A percentile compares a stretch with the other conserved stretches of the same genome.
Conservation (phyloP, 2,329 filamentous ascomycete species). For the Calycina herbarum region DNA sequence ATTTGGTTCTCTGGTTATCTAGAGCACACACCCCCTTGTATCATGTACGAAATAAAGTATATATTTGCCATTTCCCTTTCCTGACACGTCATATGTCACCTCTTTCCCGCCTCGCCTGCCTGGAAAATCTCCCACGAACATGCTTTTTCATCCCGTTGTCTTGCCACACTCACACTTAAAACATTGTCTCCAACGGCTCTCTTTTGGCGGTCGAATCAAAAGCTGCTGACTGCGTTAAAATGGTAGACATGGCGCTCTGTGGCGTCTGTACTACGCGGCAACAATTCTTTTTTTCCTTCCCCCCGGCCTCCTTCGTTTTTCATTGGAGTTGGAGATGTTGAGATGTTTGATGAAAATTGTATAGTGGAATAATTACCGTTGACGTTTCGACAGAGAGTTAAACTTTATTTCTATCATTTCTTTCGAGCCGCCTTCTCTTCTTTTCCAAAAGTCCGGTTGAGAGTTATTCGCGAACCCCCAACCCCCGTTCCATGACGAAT, state of each 20-base stretch:
- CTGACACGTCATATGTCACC: constrained; percentile 2
- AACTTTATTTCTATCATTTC: too few species aligned
- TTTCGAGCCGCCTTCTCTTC: too few species aligned
- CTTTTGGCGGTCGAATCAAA: not conserved
- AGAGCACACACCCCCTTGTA: too few species aligned
- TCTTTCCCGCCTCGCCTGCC: not conserved
- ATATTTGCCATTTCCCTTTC: not conserved
- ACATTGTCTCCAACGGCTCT: not conserved
- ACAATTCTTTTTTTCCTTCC: not conserved
- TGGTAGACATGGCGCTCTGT: too few species aligned
- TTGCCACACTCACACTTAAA: not conserved
- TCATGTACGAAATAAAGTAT: not conserved
- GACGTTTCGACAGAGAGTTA: too few species aligned
- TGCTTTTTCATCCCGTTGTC: not conserved
- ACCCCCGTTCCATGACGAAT: constrained; percentile 14
- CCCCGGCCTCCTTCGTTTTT: not conserved
- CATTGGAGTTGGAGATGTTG: too few species aligned
- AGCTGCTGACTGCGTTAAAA: too few species aligned
- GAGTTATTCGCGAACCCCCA: not conserved
- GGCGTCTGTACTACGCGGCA: not conserved
- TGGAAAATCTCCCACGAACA: not conserved
- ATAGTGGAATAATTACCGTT: too few species aligned
- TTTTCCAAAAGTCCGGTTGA: too few species aligned
- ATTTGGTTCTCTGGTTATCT: too few species aligned
- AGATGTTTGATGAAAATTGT: too few species aligned